Conservation (phyloP, 2,329 filamentous ascomycete species). For the Metarhizium album region DNA sequence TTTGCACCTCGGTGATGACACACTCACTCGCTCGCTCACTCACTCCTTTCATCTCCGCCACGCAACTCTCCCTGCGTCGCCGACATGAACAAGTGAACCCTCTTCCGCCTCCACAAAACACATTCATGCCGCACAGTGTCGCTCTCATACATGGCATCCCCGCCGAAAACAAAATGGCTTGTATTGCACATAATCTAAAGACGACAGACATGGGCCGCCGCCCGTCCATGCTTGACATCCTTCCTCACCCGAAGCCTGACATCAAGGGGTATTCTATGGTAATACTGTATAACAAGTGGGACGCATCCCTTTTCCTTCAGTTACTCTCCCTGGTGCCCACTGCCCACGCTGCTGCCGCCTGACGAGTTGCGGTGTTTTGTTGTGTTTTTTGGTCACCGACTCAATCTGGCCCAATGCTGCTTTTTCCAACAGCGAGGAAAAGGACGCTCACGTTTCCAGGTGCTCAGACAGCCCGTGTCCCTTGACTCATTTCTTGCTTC, state of each 20-base stretch:
- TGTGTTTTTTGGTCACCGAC: neutral
- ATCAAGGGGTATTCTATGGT: neutral
- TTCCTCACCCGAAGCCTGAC: neutral
- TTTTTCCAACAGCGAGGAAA: neutral
- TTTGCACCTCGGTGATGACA: no score
- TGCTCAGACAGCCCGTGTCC: neutral
- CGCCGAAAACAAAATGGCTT: neutral
- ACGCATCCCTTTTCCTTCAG: constrained; percentile 3
- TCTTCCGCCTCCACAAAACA: no score
- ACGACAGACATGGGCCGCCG: neutral
- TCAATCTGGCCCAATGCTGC: neutral
- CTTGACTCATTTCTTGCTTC: neutral
- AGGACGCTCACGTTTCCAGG: neutral
- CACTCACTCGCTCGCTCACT: no score
- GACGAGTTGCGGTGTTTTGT: neutral
- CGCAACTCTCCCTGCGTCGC: no score
- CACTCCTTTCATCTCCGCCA: no score
- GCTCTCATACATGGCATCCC: no score
- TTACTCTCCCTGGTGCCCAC: neutral
- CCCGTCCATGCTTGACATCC: neutral
- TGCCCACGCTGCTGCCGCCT: neutral
- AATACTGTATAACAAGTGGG: neutral
- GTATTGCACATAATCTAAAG: neutral
- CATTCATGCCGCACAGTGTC: no score
- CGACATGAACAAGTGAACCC: no score